phyloP scores from a whole-genome alignment of 108 stramenopile genomes.

The Fragilariopsis cylindrus region DNA sequence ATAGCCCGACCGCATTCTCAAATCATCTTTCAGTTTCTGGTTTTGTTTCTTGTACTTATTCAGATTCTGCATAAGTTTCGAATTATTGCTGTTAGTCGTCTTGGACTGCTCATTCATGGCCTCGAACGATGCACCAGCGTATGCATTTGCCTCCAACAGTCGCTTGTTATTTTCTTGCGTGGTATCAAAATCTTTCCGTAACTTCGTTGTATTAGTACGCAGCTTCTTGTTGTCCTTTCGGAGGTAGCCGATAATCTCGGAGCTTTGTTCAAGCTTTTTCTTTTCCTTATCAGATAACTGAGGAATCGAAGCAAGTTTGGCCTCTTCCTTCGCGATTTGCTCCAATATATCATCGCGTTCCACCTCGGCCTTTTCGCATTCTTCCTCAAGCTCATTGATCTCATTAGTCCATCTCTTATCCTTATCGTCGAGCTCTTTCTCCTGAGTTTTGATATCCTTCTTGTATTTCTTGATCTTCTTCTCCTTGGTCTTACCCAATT shows the following conservation, averaged over 20 bases:
- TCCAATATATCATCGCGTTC: constrained; percentile 38
- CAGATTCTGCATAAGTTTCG: constrained; percentile 52
- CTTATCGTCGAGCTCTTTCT: constrained; percentile 52
- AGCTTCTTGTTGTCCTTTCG: constrained; percentile 63
- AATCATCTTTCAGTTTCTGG: constrained; percentile 62
- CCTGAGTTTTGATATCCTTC: constrained; percentile 35
- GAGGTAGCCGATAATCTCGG: constrained; percentile 54
- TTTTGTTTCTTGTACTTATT: constrained; percentile 49
- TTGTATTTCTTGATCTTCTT: constrained; percentile 22
- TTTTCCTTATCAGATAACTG: constrained; percentile 41
- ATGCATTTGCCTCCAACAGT: constrained; percentile 61
- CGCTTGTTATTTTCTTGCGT: constrained; percentile 60
- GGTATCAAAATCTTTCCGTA: constrained; percentile 53
- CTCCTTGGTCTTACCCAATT: constrained; percentile 26
- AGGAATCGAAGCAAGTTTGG: constrained; percentile 40
- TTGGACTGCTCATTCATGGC: constrained; percentile 65
- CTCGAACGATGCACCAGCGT: constrained; percentile 61
- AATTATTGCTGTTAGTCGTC: constrained; percentile 56
- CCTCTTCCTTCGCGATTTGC: constrained; percentile 44
- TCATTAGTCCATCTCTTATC: constrained; percentile 29
- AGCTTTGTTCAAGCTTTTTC: constrained; percentile 48
- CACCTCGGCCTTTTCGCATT: constrained; percentile 31
- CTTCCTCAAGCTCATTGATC: constrained; percentile 34
- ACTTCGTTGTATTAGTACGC: constrained; percentile 32
- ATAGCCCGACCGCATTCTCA: constrained; percentile 68